Base-by-base conservation (phyloP, 768 basidiomycete species). In the Trametes gibbosa region DNA sequence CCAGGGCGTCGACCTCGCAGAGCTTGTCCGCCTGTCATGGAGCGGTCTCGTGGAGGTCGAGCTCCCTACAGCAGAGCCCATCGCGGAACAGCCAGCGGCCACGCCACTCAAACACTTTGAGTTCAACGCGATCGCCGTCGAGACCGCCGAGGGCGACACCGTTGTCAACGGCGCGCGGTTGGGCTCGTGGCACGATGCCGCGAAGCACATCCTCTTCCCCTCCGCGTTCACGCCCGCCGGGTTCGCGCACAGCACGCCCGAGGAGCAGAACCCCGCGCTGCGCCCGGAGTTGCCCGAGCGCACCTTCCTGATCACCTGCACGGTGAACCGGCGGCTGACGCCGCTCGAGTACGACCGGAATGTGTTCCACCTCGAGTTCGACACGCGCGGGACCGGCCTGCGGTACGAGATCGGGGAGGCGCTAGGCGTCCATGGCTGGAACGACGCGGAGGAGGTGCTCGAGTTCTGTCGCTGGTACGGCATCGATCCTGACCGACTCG, bases 331-430 rank as follows among this genome's bases (percentile, higher is more conserved):
- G 43, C 91, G 97, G 32, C 84, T 99, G 48, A 98, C 97, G 1
- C 97, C 97, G 32, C 73, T 84, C 65, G 94, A 96, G 62, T 99
- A 99, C 75, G 90, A 98, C 73, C 92, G 97, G 65, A 98, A 99
- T 74, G 95, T 99, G 32, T 98, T 98, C 81, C 97, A 99, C 76
- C 82, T 99, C 65, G 97, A 98, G 77, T 95, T 99, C 70, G 86
- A 95, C 71, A 93, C 92, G 2, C 77, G 83, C 25, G 91, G 92
- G 32, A 99, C 97, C 23, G 95, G 95, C 9, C 81, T 99, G 62
- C 93, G 89, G 74, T 99, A 99, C 73, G 86, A 84, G 35, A 93
- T 98, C 56, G 97, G 97, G 56, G 97, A 98, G 75, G 97, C 97
- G 13, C 85, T 99, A 40, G 97, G 95, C 43, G 80, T 98, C 42